Conservation (phyloP, 1,284 basidiomycete genomes). For the Pisolithus thermaeus region DNA sequence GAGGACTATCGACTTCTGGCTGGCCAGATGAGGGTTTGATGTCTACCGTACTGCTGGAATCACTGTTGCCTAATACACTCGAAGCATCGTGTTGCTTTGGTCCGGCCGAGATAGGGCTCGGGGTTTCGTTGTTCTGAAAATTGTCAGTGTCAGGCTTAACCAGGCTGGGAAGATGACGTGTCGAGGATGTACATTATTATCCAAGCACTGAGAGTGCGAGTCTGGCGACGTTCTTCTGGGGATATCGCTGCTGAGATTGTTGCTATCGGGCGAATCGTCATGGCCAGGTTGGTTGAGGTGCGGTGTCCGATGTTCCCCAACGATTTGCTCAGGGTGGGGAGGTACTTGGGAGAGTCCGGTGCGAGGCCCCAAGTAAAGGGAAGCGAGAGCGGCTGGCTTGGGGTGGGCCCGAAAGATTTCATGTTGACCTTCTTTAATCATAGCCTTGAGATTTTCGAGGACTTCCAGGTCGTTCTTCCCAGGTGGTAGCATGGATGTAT, state of each 20-base stretch:
- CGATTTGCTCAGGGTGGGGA: slow-evolving; percentile 39
- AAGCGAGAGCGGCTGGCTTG: slow-evolving; percentile 55
- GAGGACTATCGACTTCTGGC: slow-evolving; percentile 10
- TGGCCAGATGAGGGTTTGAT: slow-evolving; percentile 1
- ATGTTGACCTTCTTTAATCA: slow-evolving; percentile 67
- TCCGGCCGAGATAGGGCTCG: slow-evolving; percentile 8
- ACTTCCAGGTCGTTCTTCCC: slow-evolving; percentile 61
- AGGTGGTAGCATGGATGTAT: slow-evolving; percentile 27
- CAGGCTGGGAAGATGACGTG: background rate
- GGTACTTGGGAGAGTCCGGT: slow-evolving; percentile 25
- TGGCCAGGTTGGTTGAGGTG: slow-evolving; percentile 2
- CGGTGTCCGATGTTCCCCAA: slow-evolving; percentile 13
- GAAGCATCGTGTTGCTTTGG: slow-evolving; percentile 13
- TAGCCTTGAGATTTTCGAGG: slow-evolving; percentile 63
- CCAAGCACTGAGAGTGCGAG: slow-evolving; percentile 5
- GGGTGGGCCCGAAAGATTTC: slow-evolving; percentile 60
- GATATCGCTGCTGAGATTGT: background rate
- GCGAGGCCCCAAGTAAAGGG: slow-evolving; percentile 51
- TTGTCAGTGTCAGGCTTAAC: slow-evolving; percentile 3
- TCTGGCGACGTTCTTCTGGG: slow-evolving; percentile 6
- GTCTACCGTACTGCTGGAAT: slow-evolving; percentile 4
- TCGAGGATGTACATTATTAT: slow-evolving; percentile 25
- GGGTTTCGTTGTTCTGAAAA: slow-evolving; percentile 13
- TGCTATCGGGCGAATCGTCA: slow-evolving; percentile 9
- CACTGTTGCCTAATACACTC: slow-evolving; percentile 8